Conservation (phyloP, 192 early-diverging fungal genomes). For the Coemansia sp. region DNA sequence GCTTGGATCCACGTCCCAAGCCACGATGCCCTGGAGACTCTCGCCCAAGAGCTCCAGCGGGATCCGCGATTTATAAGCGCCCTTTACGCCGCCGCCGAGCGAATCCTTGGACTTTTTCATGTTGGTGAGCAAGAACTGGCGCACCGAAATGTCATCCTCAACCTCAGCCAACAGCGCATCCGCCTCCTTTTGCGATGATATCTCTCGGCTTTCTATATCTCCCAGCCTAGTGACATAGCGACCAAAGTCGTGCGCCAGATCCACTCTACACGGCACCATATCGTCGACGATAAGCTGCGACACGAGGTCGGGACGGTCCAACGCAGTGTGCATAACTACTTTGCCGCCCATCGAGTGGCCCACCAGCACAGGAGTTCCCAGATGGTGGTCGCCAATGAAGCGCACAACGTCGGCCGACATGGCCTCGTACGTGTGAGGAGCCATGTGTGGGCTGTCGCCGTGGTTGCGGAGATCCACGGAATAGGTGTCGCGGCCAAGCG, state of each 20-base stretch:
- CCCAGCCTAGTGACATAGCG: constrained; percentile 62
- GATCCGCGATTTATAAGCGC: constrained; percentile 67
- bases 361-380: constrained; percentile 64
- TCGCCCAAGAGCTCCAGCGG: constrained; percentile 72
- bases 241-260: constrained; percentile 60
- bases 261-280: constrained; percentile 61
- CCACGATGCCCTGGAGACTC: constrained; percentile 58
- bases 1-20: constrained; percentile 46
- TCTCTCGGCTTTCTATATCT: constrained; percentile 57
- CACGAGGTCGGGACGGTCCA: constrained; percentile 56
- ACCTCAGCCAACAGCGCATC: constrained; percentile 60
- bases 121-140: constrained; percentile 92
- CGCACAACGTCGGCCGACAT: constrained; percentile 79
- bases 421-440: constrained; percentile 66
- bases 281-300: constrained; percentile 73
- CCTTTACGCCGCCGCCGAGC: constrained; percentile 4
- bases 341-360: constrained; percentile 96
- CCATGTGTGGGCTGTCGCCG: constrained; percentile 80
- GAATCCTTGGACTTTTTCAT: constrained; percentile 62
- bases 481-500: constrained; percentile 67
- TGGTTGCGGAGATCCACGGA: constrained; percentile 93
- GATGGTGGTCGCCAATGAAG: constrained; percentile 67
- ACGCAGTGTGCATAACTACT: constrained; percentile 71
- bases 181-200: constrained; percentile 62
- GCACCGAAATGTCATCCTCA: constrained; percentile 60